A percentile compares a stretch with the other conserved stretches of the same genome.
phyloP scores from a whole-genome alignment of 331 rosid genomes.

The Quercus tomentella region DNA sequence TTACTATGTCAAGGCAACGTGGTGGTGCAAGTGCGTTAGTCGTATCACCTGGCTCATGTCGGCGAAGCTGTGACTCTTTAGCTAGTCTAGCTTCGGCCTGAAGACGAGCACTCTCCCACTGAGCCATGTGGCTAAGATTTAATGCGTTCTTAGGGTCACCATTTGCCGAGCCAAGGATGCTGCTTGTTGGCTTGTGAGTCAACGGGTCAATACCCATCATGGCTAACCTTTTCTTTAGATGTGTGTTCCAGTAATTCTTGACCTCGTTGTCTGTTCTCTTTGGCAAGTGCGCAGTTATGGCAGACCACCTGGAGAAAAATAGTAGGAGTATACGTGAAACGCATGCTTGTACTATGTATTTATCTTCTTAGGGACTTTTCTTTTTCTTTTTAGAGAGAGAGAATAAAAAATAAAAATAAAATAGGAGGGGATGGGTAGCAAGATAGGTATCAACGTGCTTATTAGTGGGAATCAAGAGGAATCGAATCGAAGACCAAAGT shows the following conservation, averaged over 20 bases:
- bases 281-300: conserved; percentile 48
- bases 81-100: conserved; percentile 57
- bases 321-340: no score
- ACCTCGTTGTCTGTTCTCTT: conserved; percentile 65
- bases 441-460: no score
- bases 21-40: conserved; percentile 7
- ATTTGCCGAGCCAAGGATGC: conserved; percentile 9
- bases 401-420: no score
- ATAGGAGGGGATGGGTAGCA: no score
- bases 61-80: conserved; percentile 18
- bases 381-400: no score
- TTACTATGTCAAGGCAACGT: conserved; percentile 47
- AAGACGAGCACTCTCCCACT: conserved; percentile 65
- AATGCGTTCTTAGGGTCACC: conserved; percentile 24
- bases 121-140: conserved; percentile 60
- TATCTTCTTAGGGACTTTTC: no score
- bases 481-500: no score
- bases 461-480: no score
- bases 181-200: conserved; percentile 48
- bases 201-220: conserved; percentile 59
- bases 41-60: no score
- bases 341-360: no score
- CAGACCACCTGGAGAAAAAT: conserved; percentile 35
- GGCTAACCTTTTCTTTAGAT: conserved; percentile 44
- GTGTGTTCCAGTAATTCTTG: conserved; percentile 61